Percentiles rank a stretch among this genome's conserved stretches.
Conservation (phyloP, 805 yeast genomes). For the Ogataea pilisensis region DNA sequence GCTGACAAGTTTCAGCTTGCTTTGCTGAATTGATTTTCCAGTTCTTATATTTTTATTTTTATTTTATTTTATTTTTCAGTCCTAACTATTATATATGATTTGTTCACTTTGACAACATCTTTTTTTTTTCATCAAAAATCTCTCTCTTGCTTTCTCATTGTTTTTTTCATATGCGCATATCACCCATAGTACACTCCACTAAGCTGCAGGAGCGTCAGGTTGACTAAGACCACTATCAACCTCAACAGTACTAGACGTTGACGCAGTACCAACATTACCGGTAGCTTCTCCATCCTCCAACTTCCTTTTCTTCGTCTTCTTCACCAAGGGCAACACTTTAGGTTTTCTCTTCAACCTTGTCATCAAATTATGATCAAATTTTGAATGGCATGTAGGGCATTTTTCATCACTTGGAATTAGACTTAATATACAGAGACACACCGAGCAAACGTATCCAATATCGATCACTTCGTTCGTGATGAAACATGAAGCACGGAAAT, state of each 20-base stretch:
- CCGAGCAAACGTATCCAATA: constrained; percentile 91
- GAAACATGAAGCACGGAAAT: constrained; percentile 93
- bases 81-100: no score
- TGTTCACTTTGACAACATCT: no score
- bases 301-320: constrained; percentile 23
- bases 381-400: constrained; percentile 87
- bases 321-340: constrained; percentile 28
- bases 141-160: no score
- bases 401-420: constrained; percentile 57
- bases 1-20: no score
- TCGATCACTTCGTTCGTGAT: constrained; percentile 88
- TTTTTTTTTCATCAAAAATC: no score
- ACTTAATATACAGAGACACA: constrained; percentile 81
- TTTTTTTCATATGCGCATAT: no score
- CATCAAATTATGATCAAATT: constrained; percentile 63
- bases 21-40: no score
- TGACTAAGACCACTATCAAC: constrained; percentile 2
- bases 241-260: neutral
- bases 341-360: constrained; percentile 59
- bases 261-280: neutral
- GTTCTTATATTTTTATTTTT: no score
- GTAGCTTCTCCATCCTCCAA: constrained; percentile 2
- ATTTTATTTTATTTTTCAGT: no score
- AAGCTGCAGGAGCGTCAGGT: constrained; percentile 2
- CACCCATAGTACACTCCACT: no score